Evolutionary conservation across 2,329 filamentous ascomycete genomes (phyloP), one percentile per base, ranked within the genome.

Genomic region (Exophiala lecanii-corni): DNA sequence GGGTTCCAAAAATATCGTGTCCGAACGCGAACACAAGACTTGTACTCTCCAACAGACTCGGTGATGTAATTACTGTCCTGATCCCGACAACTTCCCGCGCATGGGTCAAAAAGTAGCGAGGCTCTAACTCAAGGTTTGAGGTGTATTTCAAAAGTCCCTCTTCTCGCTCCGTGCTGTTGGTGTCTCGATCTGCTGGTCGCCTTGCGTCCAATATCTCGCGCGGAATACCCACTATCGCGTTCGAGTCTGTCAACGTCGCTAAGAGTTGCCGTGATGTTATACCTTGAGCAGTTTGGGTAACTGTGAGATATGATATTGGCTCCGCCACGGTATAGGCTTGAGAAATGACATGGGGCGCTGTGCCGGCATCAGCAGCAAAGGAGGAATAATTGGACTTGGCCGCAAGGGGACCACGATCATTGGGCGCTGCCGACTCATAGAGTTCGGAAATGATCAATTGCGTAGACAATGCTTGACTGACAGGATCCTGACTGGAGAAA

Each of bases 201-300:
- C 91, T 82, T 5, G 92, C 86, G 60, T 97, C 89, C 18, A 97
- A 76, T 28, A 89, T 63, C 19, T 78, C 73, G 32, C 87, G 84
- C 3, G 89, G 86, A 40, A 98, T 82, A 15, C 83, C 85, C 36
- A 91, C 71, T 42, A 98, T 80, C 26, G 84, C 76, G 59, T 86
- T 82, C 1, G 81, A 76, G 21, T 81, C 75, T 0, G 88, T 79
- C 2, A 95, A 72, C 28, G 85, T 85, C 34, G 84, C 88, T 9
- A 98, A 74, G 2, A 98, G 72, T 54, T 91, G 82, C 12, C 88
- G 82, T 31, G 81, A 84, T 1, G 87, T 86, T 59, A 98, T 95
- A 20, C 92, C 92, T 69, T 98, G 92, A 19, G 84, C 78, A 1
- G 92, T 98, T 60, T 89, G 82, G 0, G 89, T 92, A 12, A 95